Evolutionary conservation across 2,329 filamentous ascomycete genomes (phyloP), one percentile per base, ranked within the genome.

Genomic region (Calycina herbarum): DNA sequence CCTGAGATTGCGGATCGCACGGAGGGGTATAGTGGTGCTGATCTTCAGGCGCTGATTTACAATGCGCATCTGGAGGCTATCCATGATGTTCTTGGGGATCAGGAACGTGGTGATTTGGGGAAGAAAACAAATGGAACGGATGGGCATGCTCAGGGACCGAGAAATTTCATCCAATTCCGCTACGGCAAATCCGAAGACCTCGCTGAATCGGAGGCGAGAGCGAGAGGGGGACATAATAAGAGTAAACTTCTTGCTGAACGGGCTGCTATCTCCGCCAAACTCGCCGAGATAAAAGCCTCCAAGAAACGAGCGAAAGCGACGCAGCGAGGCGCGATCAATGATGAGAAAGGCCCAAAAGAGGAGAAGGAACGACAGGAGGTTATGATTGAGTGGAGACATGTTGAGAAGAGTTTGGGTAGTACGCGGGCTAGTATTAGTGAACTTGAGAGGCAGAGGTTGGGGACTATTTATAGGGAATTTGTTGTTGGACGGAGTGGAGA

Each of bases 51-150:
- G 0, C 85, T 99, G 6, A 89, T 98, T 56, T 97, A 96, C 73
- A 99, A 99, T 71, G 94, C 95, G 0, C 95, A 99, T 76, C 85
- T 99, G 5, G 94, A 98, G 79, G 95, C 95, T 33, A 97, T 99
- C 69, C 95, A 99, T 76, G 94, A 97, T 71, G 88, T 96, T 2
- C 85, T 99, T 0, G 89, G 87, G 63, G 86, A 89, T 73, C 82
- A 87, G 35, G 81, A 85, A 40, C 73, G 76, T 33, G 72, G 73
- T 31, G 74, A 78, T 27, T 63, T 74, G 20, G 76, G 71, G 65
- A 71, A 75, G 71, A 74, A 56, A 62, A 74, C 59, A 66, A 74
- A 73, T 38, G 71, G 71, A 1, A 66, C 63, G 31, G 65, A 64
- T 5, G 40, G 35, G 54, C 35, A 27, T 29, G 65, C 74, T 10